These are phyloP conservation scores for Bondarzewia mesenterica DNA, from an alignment of 1,284 basidiomycete genomes.

Conservation along the genomic window DNA sequence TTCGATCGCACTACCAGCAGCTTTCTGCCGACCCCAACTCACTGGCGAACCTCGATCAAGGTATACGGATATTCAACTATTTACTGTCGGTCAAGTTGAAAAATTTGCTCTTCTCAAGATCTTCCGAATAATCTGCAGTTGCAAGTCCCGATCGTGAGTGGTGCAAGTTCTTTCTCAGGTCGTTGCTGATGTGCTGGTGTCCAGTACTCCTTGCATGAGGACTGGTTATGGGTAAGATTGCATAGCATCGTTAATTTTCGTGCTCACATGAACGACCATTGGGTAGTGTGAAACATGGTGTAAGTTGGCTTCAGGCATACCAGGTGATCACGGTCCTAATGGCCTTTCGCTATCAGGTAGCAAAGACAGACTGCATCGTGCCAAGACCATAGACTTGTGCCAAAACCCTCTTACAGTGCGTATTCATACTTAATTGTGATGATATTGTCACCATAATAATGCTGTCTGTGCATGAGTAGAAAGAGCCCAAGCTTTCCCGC, in stretches of 20 bases:
- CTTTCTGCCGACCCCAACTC: constrained; percentile 92
- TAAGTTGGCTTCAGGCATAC: constrained; percentile 28
- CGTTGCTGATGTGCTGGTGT: constrained; percentile 3
- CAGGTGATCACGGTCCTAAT: constrained; percentile 12
- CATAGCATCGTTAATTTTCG: not conserved
- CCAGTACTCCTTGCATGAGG: constrained; percentile 78
- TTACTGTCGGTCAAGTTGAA: not conserved
- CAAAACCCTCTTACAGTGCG: constrained; percentile 86
- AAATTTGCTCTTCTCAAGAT: constrained; percentile 41
- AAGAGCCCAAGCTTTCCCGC: constrained; percentile 91
- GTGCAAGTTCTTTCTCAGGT: not conserved
- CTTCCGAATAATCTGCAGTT: constrained; percentile 88
- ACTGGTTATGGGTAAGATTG: constrained; percentile 85
- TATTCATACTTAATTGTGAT: constrained; percentile 9
- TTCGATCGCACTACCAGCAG: constrained; percentile 88
- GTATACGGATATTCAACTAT: constrained; percentile 27
- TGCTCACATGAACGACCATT: constrained; percentile 1
- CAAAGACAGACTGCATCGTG: constrained; percentile 71
- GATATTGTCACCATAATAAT: not conserved
- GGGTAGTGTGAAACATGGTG: constrained; percentile 81
- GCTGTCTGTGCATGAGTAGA: constrained; percentile 37
- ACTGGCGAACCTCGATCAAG: constrained; percentile 93
- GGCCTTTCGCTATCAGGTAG: constrained; percentile 37
- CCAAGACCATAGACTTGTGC: constrained; percentile 89
- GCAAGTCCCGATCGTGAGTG: constrained; percentile 79